Percentiles rank a stretch among this genome's conserved stretches.
Evolutionary conservation across 331 rosid genomes (phyloP).

Genomic region (Acacia concinna): DNA sequence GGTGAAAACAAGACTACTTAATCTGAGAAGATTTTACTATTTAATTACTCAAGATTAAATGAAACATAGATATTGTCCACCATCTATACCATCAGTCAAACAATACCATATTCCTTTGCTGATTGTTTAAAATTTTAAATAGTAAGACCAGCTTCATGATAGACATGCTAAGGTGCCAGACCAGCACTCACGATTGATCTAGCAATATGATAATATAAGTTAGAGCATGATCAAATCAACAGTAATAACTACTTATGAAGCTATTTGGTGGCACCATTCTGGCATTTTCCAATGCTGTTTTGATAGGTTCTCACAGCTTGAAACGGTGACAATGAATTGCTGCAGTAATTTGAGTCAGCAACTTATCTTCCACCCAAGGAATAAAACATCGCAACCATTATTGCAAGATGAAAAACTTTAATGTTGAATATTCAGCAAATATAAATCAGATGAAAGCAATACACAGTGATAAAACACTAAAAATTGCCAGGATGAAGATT

Average conservation of each 20-base stretch:
- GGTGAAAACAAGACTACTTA: background rate
- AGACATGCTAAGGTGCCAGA: background rate
- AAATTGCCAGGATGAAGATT: background rate
- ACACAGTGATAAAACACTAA: background rate
- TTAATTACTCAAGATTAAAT: background rate
- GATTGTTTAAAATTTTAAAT: background rate
- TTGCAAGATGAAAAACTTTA: background rate
- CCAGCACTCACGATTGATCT: background rate
- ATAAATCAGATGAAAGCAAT: background rate
- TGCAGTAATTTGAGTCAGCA: background rate
- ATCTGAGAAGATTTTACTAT: background rate
- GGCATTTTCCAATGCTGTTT: background rate
- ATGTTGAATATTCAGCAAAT: background rate
- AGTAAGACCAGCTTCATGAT: background rate
- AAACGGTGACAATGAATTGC: background rate
- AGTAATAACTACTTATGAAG: constrained; percentile 12
- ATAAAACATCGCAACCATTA: background rate
- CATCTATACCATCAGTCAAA: background rate
- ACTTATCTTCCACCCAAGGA: background rate
- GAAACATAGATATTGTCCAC: background rate
- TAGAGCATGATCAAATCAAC: background rate
- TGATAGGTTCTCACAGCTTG: constrained; percentile 12
- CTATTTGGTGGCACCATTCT: background rate
- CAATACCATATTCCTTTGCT: background rate
- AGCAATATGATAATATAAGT: background rate